Evolutionary conservation across 2,329 filamentous ascomycete genomes (phyloP).

Genomic region (Fusarium protoensiforme): DNA sequence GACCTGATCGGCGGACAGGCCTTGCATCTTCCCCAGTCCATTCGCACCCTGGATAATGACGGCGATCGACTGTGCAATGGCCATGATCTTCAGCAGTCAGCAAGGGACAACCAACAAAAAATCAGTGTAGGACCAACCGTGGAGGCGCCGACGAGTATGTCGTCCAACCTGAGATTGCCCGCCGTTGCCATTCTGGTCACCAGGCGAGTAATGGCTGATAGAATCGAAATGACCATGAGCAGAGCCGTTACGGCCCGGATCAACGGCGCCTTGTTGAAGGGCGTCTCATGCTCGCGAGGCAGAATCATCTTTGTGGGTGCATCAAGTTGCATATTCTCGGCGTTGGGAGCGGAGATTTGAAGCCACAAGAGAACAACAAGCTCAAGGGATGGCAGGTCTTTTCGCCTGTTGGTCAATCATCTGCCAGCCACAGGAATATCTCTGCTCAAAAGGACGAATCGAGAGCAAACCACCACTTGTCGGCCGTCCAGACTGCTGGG

Average conservation of each 20-base stretch:
- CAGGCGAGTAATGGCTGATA: conserved; percentile 30
- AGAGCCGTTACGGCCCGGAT: conserved; percentile 35
- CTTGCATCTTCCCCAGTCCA: conserved; percentile 28
- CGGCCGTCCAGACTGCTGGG: neutral
- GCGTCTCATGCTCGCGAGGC: conserved; percentile 33
- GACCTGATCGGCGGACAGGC: conserved; percentile 3
- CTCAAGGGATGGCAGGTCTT: neutral
- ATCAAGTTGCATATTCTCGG: neutral
- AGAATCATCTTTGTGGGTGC: conserved; percentile 4
- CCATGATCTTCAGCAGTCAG: conserved; percentile 18
- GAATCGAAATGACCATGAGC: conserved; percentile 36
- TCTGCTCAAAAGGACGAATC: neutral
- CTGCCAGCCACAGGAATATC: neutral
- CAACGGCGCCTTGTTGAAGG: conserved; percentile 38
- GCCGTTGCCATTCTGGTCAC: conserved; percentile 24
- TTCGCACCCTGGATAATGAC: conserved; percentile 29
- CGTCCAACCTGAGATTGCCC: conserved; percentile 27
- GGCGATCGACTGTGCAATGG: conserved; percentile 28
- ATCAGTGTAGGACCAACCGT: conserved; percentile 17
- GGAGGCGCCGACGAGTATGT: conserved; percentile 22
- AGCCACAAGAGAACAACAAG: neutral
- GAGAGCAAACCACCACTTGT: neutral
- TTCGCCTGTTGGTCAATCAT: neutral
- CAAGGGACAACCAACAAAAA: neutral
- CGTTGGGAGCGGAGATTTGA: neutral